These are phyloP conservation scores for Micromonas commoda DNA, from an alignment of 139 green algal species.

Conservation along the genomic window DNA sequence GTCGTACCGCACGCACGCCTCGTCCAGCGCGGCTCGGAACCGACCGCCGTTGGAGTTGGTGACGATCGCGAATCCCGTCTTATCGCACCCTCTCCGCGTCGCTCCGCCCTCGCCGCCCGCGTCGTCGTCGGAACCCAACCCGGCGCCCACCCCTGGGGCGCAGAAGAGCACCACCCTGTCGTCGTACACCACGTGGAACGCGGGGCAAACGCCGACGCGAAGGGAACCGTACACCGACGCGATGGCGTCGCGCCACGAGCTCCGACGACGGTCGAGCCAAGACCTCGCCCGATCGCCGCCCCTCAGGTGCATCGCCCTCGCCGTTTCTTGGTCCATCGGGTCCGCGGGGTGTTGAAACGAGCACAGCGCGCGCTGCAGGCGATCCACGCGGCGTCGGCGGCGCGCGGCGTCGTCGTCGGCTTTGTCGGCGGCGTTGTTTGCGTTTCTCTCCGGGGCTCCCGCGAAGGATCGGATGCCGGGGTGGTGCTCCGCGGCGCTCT, in stretches of 20 bases:
- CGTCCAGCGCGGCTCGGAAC: not conserved
- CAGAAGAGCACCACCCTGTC: constrained; percentile 5
- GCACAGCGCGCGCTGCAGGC: too few species aligned
- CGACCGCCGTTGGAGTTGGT: not conserved
- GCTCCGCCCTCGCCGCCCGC: too few species aligned
- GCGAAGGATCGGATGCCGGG: too few species aligned
- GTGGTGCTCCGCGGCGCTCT: too few species aligned
- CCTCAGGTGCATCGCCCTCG: too few species aligned
- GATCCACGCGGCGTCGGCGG: too few species aligned
- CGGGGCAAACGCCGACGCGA: not conserved
- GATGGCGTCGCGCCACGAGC: constrained; percentile 8
- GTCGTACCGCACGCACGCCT: not conserved
- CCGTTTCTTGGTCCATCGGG: too few species aligned
- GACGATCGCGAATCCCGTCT: not conserved
- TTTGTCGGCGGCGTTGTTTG: too few species aligned
- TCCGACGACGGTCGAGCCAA: not conserved
- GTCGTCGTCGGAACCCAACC: not conserved
- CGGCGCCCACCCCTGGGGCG: constrained; percentile 1
- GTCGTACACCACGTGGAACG: constrained; percentile 16
- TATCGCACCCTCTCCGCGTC: not conserved
- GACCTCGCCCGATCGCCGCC: too few species aligned
- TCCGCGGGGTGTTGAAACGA: too few species aligned
- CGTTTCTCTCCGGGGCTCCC: too few species aligned
- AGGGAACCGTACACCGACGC: not conserved
- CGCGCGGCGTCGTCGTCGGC: too few species aligned